These are phyloP conservation scores for Ceriops zippeliana DNA, from an alignment of 345 rosid genomes.

Conservation along the genomic window DNA sequence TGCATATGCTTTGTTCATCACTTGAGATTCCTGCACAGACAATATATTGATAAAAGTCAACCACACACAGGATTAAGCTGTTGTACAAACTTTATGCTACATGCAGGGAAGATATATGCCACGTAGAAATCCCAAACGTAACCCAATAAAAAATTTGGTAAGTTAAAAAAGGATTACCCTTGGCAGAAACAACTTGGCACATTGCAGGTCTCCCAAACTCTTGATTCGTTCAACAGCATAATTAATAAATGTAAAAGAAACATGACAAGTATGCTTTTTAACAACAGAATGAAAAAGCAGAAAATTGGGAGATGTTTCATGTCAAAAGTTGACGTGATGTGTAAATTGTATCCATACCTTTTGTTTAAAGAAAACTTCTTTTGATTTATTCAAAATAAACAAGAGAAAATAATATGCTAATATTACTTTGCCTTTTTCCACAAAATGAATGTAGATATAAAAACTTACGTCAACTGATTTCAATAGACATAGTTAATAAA, in stretches of 20 bases:
- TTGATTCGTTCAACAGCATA: too few species aligned
- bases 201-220: too few species aligned
- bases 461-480: not conserved
- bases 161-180: not conserved
- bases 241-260: too few species aligned
- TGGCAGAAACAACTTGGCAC: not conserved
- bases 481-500: not conserved
- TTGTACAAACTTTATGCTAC: too few species aligned
- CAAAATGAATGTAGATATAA: too few species aligned
- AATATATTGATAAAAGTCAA: not conserved
- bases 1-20: slow-evolving; percentile 68
- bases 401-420: not conserved
- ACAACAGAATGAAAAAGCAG: not conserved
- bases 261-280: not conserved
- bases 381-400: not conserved
- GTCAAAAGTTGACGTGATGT: too few species aligned
- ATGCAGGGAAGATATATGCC: not conserved
- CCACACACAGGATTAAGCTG: too few species aligned
- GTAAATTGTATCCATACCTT: not conserved
- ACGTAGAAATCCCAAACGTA: not conserved
- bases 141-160: not conserved
- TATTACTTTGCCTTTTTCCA: too few species aligned
- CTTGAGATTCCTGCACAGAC: slow-evolving; percentile 59
- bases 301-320: too few species aligned
- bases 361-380: not conserved